Evolutionary conservation across 2,329 filamentous ascomycete species (phyloP), one percentile per base, ranked within the genome.

Genomic region (Phyllachora maydis): DNA sequence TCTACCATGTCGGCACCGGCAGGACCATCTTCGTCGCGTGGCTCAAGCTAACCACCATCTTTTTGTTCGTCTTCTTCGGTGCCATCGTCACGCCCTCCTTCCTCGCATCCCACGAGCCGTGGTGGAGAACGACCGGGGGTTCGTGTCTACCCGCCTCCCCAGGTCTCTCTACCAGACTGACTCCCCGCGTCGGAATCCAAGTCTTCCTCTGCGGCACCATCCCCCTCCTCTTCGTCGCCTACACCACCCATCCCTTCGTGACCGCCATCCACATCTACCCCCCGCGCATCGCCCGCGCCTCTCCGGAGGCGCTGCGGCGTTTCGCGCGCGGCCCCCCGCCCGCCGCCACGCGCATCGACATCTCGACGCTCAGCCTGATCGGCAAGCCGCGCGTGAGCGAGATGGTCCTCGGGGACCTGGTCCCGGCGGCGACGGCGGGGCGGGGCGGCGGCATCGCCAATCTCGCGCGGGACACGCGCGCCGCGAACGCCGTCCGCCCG

Each of bases 1-100:
- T 90, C 30, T 90, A 78, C 45, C 74, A 82, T 47, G 69, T 69
- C 25, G 76, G 78, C 24, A 72, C 65, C 1, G 58, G 59, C 6
- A 59, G 65, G 28, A 72, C 64, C 15, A 64, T 68, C 5, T 71
- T 75, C 33, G 48, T 85, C 21, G 75, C 72, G 23, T 63, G 68
- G 38, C 44, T 77, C 30, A 79, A 81, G 37, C 49, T 85, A 26
- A 68, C 68, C 1, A 71, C 72, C 3, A 56, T 88, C 19, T 65
- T 81, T 30, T 45, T 76, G 18, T 72, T 73, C 26, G 59, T 57
- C 12, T 65, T 74, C 34, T 77, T 77, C 36, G 58, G 56, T 32
- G 46, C 72, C 24, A 47, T 79, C 14, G 56, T 71, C 23, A 65
- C 63, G 0, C 75, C 74, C 0, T 49, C 54, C 11, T 71, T 68